Conservation (phyloP, 352 stramenopile genomes). For the Pythium rishiriense region DNA sequence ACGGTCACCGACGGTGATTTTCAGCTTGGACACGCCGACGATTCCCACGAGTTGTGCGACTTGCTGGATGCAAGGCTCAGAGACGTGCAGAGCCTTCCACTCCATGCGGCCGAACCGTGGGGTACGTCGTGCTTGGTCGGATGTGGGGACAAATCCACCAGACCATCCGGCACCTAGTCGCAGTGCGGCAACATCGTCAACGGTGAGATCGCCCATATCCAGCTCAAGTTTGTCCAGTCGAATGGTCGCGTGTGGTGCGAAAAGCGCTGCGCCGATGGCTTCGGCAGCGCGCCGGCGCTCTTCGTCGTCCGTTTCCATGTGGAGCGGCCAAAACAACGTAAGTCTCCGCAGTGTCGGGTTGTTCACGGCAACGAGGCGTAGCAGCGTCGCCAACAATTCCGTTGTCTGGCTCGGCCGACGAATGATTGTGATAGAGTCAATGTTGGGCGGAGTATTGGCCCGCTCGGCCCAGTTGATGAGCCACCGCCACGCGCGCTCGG, state of each 20-base stretch:
- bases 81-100: slow-evolving; percentile 5
- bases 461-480: slow-evolving; percentile 14
- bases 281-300: background rate
- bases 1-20: slow-evolving; percentile 5
- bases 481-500: slow-evolving; percentile 7
- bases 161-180: background rate
- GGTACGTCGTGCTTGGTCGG: background rate
- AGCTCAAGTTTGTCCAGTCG: slow-evolving; percentile 12
- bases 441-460: background rate
- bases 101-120: background rate
- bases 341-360: background rate
- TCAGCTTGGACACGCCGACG: slow-evolving; percentile 14
- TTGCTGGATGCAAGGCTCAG: slow-evolving; percentile 3
- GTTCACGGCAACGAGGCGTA: background rate
- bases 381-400: background rate
- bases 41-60: slow-evolving; percentile 12
- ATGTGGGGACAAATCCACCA: too few relatives aligned
- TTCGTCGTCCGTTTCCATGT: background rate
- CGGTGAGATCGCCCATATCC: slow-evolving; percentile 4
- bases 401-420: background rate
- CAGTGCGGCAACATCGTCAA: slow-evolving; percentile 15
- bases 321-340: background rate
- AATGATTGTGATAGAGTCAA: background rate
- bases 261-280: slow-evolving; percentile 8
- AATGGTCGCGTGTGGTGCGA: background rate